Conservation (phyloP, 495 filamentous ascomycete species). For the Parathielavia hyrcaniae region DNA sequence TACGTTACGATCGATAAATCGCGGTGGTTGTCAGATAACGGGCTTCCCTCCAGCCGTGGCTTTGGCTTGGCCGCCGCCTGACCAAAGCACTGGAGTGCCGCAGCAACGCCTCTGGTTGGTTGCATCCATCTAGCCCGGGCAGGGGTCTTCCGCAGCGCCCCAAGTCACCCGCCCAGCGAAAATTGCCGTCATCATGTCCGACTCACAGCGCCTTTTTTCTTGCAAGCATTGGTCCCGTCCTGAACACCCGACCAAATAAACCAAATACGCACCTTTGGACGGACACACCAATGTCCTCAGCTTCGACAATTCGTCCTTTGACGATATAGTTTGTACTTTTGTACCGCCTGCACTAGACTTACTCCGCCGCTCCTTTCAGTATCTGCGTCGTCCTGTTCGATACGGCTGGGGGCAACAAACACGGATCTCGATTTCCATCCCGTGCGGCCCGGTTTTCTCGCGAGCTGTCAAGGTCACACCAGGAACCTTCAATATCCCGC, state of each 20-base stretch:
- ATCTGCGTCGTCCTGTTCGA: slow-evolving; percentile 24
- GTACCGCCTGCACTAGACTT: slow-evolving; percentile 36
- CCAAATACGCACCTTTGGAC: not conserved
- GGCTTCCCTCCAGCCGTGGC: slow-evolving; percentile 22
- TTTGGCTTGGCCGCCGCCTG: slow-evolving; percentile 20
- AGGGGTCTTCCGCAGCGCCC: slow-evolving; percentile 8
- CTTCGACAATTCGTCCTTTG: slow-evolving; percentile 19
- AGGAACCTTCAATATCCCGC: not conserved
- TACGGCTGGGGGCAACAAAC: slow-evolving; percentile 11
- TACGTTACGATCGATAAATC: too few relatives aligned
- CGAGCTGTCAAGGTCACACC: not conserved
- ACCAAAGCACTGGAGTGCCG: slow-evolving; percentile 10
- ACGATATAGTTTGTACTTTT: slow-evolving; percentile 2
- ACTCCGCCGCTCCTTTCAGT: slow-evolving; percentile 46
- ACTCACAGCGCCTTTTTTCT: slow-evolving; percentile 15
- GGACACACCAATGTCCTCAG: slow-evolving; percentile 22
- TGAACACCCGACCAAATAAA: slow-evolving; percentile 1
- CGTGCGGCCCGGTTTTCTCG: slow-evolving; percentile 14
- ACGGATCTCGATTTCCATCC: slow-evolving; percentile 14
- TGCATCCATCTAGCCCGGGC: not conserved
- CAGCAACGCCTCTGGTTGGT: slow-evolving; percentile 18
- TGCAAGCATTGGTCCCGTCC: not conserved
- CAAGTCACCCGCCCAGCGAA: slow-evolving; percentile 11
- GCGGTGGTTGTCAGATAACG: not conserved
- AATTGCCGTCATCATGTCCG: slow-evolving; percentile 25